Evolutionary conservation across 1,139 yeast species (phyloP), one percentile per base, ranked within the genome.

Genomic region (Waltiozyma solani): DNA sequence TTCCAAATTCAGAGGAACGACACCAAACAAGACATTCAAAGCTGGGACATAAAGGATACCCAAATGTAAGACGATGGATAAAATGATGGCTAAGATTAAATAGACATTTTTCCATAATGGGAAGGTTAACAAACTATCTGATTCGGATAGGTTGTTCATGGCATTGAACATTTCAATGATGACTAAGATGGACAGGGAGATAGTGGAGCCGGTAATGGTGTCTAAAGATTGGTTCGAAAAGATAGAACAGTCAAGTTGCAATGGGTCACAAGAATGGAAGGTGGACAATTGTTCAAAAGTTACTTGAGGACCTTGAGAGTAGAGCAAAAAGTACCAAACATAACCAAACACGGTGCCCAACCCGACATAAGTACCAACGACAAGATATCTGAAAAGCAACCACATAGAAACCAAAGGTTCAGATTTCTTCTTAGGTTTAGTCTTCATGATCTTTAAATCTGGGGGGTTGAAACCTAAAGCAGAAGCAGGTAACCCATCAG

Each of bases 11-110:
- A 81, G 76, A n/a, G n/a, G n/a, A n/a, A n/a, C n/a, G n/a, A n/a
- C n/a, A 12, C 64, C 69, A 57, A 86, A 95, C 51, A 80, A 67
- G 57, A 86, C 64, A 59, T 86, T 86, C 53, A 86, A 84, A 21
- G 83, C 95, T 2, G 96, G 96, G 49, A 86, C 85, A 60, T 85
- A 85, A 32, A 85, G 74, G 27, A 84, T 81, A 24, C 95, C 95
- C 71, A 86, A 80, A 9, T 82, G 80, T 2, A 87, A 68, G 14
- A 73, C 58, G 49, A 81, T 73, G 1, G 67, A 63, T 22, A 63
- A 45, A 4, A 48, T 37, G 26, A 63, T 59, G 11, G 68, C 68
- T 27, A 52, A 44, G 20, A 64, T 59, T 36, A 63, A 48, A 39
- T 62, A 60, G 42, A 57, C 40, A 44, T 63, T 63, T 32, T 48